These are phyloP conservation scores for Boletus patriciae DNA, from an alignment of 768 basidiomycete genomes.

Conservation along the genomic window DNA sequence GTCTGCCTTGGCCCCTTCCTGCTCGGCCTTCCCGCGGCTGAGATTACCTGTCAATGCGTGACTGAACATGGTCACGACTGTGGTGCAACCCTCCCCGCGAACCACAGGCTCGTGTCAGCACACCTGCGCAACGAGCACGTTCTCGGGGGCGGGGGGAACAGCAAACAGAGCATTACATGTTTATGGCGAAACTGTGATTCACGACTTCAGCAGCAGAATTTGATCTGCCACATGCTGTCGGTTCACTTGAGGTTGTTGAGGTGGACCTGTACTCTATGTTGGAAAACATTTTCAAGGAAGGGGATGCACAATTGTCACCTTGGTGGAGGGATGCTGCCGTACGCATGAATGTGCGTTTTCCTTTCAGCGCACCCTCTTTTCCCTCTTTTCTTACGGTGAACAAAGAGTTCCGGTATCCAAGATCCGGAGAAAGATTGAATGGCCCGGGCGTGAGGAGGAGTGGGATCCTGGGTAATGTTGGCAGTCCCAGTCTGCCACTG, in stretches of 20 bases:
- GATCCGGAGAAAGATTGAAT: no score
- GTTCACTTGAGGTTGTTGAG: neutral
- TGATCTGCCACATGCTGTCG: neutral
- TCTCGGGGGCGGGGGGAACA: neutral
- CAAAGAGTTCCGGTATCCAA: neutral
- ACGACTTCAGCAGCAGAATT: neutral
- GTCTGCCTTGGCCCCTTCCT: no score
- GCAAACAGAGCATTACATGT: neutral
- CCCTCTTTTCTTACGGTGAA: neutral
- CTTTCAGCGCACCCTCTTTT: neutral
- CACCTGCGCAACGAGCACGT: constrained; percentile 3
- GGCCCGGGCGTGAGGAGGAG: no score
- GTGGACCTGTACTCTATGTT: constrained; percentile 10
- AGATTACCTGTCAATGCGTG: no score
- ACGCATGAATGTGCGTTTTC: neutral
- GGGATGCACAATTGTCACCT: constrained; percentile 2
- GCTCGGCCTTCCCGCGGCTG: no score
- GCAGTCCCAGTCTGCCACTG: no score
- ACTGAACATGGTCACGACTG: no score
- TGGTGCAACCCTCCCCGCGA: no score
- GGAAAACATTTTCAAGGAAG: neutral
- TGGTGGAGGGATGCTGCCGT: no score
- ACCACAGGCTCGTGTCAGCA: neutral
- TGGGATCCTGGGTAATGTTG: no score
- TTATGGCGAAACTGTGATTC: neutral